Base-by-base conservation (phyloP, 129 eudicot species). In the Silybum marianum region DNA sequence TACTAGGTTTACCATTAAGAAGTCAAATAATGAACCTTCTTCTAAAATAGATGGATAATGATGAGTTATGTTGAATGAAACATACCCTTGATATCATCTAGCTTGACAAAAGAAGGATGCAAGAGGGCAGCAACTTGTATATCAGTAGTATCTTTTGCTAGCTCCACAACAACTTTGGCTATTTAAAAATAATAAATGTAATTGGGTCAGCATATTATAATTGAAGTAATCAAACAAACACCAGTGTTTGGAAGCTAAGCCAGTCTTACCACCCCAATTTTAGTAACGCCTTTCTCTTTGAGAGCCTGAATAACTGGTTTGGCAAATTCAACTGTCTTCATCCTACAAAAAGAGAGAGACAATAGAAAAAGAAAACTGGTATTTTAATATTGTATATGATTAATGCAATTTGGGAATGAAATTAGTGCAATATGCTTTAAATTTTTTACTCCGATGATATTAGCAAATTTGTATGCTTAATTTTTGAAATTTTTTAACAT, bases 191-290 rank as follows among this genome's bases (percentile, higher is more conserved):
- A 51, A 54, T 42, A 19, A 28, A 78, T 2, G 7, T 3, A 44
- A 72, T 40, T 71, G 19, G 34, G 51, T 22, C 77, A 85, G 70
- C 11, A 19, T 30, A 2, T 2, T 6, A 75, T 18, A 24, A 16
- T 0, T 39, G 2, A 13, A 58, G 23, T 32, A 32, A 32, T 32
- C 36, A 32, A 32, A 6, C 36, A 32, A 32, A 32, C 36, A 4
- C 25, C 6, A 23, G 48, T 24, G 58, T 54, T 60, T 19, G 51
- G 23, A 46, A 67, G 73, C 63, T 30, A 46, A 67, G 73, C 63
- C 24, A 38, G 67, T 68, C 84, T 72, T 23, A 94, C 98, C 98
- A 81, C 98, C 98, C 98, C 98, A 71, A 94, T 81, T 77, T 90
- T 94, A 5, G 88, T 65, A 44, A 94, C 24, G 46, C 98, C 97